A percentile compares a stretch with the other conserved stretches of the same genome.
Evolutionary conservation across 1,139 yeast species (phyloP).

Genomic region (Hyphopichia fennica): DNA sequence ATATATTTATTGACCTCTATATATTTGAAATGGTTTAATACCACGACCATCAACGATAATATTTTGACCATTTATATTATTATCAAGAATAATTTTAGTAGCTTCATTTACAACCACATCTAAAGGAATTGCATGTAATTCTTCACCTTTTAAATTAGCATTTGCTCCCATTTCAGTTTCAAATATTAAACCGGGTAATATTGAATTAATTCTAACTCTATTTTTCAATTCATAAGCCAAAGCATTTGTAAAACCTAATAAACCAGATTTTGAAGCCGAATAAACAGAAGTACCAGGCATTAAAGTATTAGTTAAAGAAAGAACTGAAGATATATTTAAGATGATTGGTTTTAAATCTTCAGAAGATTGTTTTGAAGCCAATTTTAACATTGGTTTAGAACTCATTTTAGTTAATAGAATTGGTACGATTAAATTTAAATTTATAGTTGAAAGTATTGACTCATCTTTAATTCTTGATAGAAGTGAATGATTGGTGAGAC

Average conservation of each 20-base stretch:
- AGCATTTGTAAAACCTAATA: slow-evolving; percentile 63
- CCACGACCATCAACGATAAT: slow-evolving; percentile 15
- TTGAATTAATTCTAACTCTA: slow-evolving; percentile 55
- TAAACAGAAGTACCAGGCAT: slow-evolving; percentile 71
- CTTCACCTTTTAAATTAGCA: slow-evolving; percentile 21
- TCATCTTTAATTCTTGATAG: slow-evolving; percentile 44
- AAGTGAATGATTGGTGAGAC: slow-evolving; percentile 64
- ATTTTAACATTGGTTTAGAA: slow-evolving; percentile 48
- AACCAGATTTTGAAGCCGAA: slow-evolving; percentile 79
- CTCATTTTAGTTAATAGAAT: slow-evolving; percentile 54
- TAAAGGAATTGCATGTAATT: slow-evolving; percentile 17
- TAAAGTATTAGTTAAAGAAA: slow-evolving; percentile 47
- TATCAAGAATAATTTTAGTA: slow-evolving; percentile 28
- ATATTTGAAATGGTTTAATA: not conserved
- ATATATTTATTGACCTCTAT: not conserved
- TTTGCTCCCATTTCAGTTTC: slow-evolving; percentile 71
- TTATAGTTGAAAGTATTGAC: slow-evolving; percentile 50
- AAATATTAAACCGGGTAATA: slow-evolving; percentile 70
- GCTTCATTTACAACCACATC: slow-evolving; percentile 29
- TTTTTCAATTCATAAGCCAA: slow-evolving; percentile 64
- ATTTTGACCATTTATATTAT: slow-evolving; percentile 41
- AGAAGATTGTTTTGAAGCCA: slow-evolving; percentile 9
- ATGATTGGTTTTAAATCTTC: slow-evolving; percentile 24
- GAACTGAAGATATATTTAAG: slow-evolving; percentile 72
- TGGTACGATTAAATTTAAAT: slow-evolving; percentile 66